phyloP scores from a whole-genome alignment of 768 basidiomycete genomes.

The Podaxis sp. region DNA sequence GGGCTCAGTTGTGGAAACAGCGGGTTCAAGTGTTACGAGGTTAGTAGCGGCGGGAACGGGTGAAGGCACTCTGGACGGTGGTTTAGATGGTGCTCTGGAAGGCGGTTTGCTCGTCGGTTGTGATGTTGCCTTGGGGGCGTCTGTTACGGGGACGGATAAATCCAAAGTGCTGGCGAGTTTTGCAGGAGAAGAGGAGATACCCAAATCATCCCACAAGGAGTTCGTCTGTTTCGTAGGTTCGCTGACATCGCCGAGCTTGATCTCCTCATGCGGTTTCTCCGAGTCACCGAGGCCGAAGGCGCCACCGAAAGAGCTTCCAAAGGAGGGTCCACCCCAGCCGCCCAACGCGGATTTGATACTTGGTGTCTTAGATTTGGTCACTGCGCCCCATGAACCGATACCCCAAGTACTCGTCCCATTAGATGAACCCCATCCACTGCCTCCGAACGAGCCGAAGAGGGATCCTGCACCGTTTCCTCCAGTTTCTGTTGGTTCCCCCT shows the following conservation, averaged over 20 bases:
- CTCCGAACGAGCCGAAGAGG: slow-evolving; percentile 6
- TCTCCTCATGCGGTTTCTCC: not conserved
- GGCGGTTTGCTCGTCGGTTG: not conserved
- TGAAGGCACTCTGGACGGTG: not conserved
- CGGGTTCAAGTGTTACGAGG: not conserved
- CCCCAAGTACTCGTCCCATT: not conserved
- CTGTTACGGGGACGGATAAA: not conserved
- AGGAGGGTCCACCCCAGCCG: slow-evolving; percentile 2
- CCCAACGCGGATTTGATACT: not conserved
- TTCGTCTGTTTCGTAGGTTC: not conserved
- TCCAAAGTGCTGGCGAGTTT: not conserved
- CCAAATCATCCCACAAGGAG: not conserved
- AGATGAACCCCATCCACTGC: not conserved
- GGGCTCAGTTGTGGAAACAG: not conserved
- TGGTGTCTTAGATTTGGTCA: slow-evolving; percentile 2
- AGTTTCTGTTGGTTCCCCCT: slow-evolving; percentile 3
- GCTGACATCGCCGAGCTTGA: not conserved
- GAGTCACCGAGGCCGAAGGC: not conserved
- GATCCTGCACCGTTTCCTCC: slow-evolving; percentile 12
- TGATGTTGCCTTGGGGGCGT: not conserved
- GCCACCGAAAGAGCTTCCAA: slow-evolving; percentile 1
- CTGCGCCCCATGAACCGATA: slow-evolving; percentile 5
- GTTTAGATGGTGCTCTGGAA: not conserved
- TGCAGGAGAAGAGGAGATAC: not conserved
- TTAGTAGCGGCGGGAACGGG: not conserved